Evolutionary conservation across 2,329 filamentous ascomycete species (phyloP).

Genomic region (Fusarium tanahbumbuense): DNA sequence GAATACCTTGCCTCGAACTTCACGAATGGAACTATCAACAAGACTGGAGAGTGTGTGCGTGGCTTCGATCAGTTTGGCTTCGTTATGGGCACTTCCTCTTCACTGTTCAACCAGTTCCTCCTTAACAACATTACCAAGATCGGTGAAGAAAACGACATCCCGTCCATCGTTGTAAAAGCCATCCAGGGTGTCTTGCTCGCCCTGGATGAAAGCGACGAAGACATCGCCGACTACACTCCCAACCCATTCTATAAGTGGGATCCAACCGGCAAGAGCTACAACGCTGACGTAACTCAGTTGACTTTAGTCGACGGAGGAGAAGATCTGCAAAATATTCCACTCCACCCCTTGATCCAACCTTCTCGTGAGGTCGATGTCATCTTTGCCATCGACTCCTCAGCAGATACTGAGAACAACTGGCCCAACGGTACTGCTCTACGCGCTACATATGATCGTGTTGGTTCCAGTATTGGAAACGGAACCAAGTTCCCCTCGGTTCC

Average conservation of each 20-base stretch:
- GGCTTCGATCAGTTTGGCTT: constrained; percentile 86
- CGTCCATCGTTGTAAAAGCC: constrained; percentile 55
- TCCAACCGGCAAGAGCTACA: constrained; percentile 54
- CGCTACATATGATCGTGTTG: constrained; percentile 67
- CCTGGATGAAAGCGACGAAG: constrained; percentile 71
- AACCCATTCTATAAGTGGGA: constrained; percentile 70
- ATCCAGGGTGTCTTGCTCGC: constrained; percentile 62
- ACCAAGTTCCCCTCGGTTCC: constrained; percentile 70
- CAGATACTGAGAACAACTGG: constrained; percentile 68
- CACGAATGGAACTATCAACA: constrained; percentile 59
- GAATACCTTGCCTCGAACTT: constrained; percentile 71
- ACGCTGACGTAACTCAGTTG: constrained; percentile 62
- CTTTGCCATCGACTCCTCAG: constrained; percentile 72
- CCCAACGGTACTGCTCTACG: constrained; percentile 70
- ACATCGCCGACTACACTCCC: constrained; percentile 77
- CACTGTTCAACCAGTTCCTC: constrained; percentile 78
- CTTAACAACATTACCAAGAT: constrained; percentile 61
- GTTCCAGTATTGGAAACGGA: constrained; percentile 60
- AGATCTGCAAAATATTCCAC: constrained; percentile 82
- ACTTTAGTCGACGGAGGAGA: constrained; percentile 85
- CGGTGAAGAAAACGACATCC: constrained; percentile 63
- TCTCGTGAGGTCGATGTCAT: constrained; percentile 69
- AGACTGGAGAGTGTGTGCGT: constrained; percentile 59
- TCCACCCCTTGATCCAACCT: constrained; percentile 70
- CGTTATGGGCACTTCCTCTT: constrained; percentile 84